phyloP scores from a whole-genome alignment of 106 monocot genomes.

The Chionographis japonica region DNA sequence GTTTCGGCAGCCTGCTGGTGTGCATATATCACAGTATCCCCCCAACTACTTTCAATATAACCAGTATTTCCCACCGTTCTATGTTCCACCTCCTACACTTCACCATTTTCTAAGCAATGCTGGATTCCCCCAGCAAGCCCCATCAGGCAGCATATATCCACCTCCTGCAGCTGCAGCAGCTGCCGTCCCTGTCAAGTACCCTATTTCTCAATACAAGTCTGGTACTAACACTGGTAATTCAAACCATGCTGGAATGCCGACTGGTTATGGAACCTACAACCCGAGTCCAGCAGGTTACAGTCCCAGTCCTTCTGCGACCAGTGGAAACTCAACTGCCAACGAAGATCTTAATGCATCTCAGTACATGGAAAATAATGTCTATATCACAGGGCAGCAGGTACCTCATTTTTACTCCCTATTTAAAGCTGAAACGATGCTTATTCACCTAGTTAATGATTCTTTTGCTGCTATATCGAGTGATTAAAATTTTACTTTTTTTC shows the following conservation, averaged over 20 bases:
- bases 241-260: conserved; percentile 36
- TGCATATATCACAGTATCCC: conserved; percentile 74
- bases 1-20: conserved; percentile 71
- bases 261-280: conserved; percentile 51
- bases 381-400: conserved; percentile 77
- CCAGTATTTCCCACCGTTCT: conserved; percentile 77
- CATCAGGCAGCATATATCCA: conserved; percentile 47
- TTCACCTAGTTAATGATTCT: no score
- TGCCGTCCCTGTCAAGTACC: conserved; percentile 48
- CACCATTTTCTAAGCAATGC: conserved; percentile 70
- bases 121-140: conserved; percentile 78
- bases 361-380: conserved; percentile 78
- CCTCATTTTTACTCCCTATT: conserved; percentile 1
- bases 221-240: conserved; percentile 42
- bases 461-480: no score
- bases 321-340: conserved; percentile 42
- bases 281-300: conserved; percentile 45
- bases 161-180: conserved; percentile 35
- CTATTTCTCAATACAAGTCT: conserved; percentile 63
- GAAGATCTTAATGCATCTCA: conserved; percentile 65
- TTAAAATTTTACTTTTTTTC: no score
- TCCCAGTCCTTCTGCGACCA: conserved; percentile 24
- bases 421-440: no score
- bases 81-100: conserved; percentile 53
- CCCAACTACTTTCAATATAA: conserved; percentile 72